phyloP scores from a whole-genome alignment of 2,329 filamentous ascomycete genomes.

The Diaporthe nobilis region DNA sequence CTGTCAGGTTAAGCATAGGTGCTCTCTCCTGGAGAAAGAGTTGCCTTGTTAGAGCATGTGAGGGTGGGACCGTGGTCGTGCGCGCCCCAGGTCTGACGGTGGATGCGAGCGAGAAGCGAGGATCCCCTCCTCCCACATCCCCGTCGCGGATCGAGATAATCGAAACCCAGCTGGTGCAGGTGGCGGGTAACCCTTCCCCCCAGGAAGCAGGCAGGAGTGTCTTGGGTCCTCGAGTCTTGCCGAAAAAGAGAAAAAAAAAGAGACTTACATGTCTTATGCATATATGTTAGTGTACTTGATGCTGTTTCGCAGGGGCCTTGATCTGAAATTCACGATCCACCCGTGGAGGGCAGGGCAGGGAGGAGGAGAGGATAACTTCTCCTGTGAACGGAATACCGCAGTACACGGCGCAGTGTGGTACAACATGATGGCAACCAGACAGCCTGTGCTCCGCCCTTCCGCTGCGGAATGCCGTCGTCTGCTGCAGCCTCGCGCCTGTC shows the following conservation, averaged over 20 bases:
- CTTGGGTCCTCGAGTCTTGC: not conserved
- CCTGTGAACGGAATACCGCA: not conserved
- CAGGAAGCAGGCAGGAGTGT: not conserved
- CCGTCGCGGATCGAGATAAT: slow-evolving; percentile 1
- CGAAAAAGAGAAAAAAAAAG: not conserved
- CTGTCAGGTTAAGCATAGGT: too few relatives aligned
- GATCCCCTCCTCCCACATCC: not conserved
- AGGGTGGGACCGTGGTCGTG: not conserved
- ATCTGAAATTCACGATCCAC: not conserved
- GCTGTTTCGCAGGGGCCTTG: not conserved
- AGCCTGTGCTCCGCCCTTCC: not conserved
- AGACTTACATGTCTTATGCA: not conserved
- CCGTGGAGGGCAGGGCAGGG: not conserved
- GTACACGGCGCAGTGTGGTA: not conserved
- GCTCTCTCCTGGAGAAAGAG: not conserved
- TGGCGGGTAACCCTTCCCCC: not conserved
- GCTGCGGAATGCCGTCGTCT: slow-evolving; percentile 11
- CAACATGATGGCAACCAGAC: not conserved
- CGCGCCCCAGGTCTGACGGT: not conserved
- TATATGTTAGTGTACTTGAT: not conserved
- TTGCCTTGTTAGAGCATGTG: not conserved
- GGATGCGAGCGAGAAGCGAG: not conserved
- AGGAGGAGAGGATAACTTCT: not conserved
- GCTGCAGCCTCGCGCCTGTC: slow-evolving; percentile 24
- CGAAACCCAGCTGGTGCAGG: not conserved